Percentiles rank a stretch among this genome's conserved stretches.
These are phyloP conservation scores for Cenococcum geophilum DNA, from an alignment of 495 filamentous ascomycete species.

Conservation along the genomic window DNA sequence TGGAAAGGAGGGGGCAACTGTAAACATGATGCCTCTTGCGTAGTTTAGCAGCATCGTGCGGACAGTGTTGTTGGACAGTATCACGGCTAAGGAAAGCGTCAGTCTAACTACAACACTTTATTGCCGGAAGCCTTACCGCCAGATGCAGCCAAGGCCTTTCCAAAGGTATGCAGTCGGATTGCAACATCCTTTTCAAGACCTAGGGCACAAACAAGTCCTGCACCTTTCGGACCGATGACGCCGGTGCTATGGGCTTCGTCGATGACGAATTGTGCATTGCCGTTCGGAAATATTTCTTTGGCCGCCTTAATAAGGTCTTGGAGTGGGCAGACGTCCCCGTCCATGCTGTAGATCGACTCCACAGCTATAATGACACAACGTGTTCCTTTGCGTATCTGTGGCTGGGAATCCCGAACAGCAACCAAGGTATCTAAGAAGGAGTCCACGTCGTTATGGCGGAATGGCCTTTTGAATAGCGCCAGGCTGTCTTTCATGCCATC, in stretches of 20 bases:
- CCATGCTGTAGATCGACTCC: constrained; percentile 29
- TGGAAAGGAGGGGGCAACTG: constrained; percentile 50
- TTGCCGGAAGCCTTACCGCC: constrained; percentile 48
- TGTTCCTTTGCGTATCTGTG: constrained; percentile 3
- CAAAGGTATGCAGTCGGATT: constrained; percentile 67
- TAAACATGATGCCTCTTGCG: constrained; percentile 53
- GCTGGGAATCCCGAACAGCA: background rate
- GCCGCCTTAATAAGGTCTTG: constrained; percentile 12
- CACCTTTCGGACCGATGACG: constrained; percentile 54
- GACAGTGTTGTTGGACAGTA: constrained; percentile 9
- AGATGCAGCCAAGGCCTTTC: constrained; percentile 63
- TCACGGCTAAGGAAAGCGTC: background rate
- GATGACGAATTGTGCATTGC: constrained; percentile 63
- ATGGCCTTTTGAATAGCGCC: background rate
- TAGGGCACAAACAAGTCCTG: constrained; percentile 58
- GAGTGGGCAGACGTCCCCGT: constrained; percentile 23
- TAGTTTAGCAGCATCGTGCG: constrained; percentile 51
- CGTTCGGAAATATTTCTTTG: constrained; percentile 14
- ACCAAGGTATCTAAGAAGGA: constrained; percentile 4
- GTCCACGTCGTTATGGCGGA: constrained; percentile 18
- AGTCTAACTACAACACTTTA: background rate
- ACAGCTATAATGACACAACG: constrained; percentile 20
- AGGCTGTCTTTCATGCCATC: constrained; percentile 15
- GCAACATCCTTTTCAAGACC: constrained; percentile 59
- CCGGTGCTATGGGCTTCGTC: constrained; percentile 76